Base-by-base conservation (phyloP, 2,329 filamentous ascomycete species). In the Fusarium nisikadoi region DNA sequence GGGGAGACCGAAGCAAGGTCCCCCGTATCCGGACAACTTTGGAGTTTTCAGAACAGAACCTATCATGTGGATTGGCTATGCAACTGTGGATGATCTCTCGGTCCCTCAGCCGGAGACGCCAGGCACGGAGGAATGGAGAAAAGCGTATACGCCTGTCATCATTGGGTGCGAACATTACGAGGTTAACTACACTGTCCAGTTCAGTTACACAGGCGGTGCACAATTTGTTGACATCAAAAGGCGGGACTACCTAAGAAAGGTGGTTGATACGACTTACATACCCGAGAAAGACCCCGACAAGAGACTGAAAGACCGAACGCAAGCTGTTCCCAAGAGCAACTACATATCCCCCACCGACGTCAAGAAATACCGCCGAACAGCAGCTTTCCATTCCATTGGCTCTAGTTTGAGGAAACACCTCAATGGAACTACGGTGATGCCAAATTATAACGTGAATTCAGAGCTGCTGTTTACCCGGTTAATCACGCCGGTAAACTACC, bases 31-130 rank as follows among this genome's bases (percentile, higher is more conserved):
- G 2, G 35, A 42, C 3, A 61, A 57, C 2, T 1, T 72, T 1
- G 70, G 62, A 0, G 54, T 39, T 0, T 72, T 75, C 3, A 60
- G 60, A 3, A 60, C 70, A 0, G 70, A 75, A 17, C 70, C 73
- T 4, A 43, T 75, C 0, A 49, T 73, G 5, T 75, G 65, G 70
- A 60, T 75, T 8, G 73, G 54, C 0, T 75, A 75, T 6, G 42
- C 42, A 2, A 49, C 50, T 0, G 27, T 57, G 0, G 16, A 38
- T 9, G 20, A 58, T 5, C 29, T n/a, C 1, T 31, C 31, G 0
- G 35, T 25, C 2, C 5, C 2, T 9, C 42, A 56, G 0, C 42
- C 45, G 0, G 0, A 1, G 0, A 1, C 0, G 0, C 27, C 5
- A 17, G 31, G 14, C 4, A 8, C 11, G 1, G n/a, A 16, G 0